Base-by-base conservation (phyloP, 352 stramenopile genomes). In the Phytophthora multivora region DNA sequence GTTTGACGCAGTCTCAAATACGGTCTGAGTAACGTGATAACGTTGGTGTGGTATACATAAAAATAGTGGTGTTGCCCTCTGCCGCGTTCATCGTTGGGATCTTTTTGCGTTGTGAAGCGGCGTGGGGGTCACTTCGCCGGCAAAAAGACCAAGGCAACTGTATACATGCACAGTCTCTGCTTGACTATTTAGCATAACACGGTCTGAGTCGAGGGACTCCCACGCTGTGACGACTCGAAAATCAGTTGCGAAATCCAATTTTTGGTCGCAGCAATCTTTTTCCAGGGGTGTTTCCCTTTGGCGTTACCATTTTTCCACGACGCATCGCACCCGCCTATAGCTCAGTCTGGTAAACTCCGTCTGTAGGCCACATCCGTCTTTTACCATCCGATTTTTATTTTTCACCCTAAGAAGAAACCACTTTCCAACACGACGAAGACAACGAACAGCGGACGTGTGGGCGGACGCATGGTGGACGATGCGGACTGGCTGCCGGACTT, bases 401-500 rank as follows among this genome's bases (percentile, higher is more conserved):
- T 40, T 40, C 50, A 49, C 36, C 8, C 35, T 40, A 36, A 59
- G 45, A 41, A 30, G 60, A 39, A 66, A 60, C 30, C 46, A 28
- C 13, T 21, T 51, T 41, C 11, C 18, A 23, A 33, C 50, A 51
- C 8, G 19, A 49, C 26, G 25, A 31, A 30, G 39, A 13, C n/a
- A 39, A 50, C 36, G 18, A 35, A 13, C 3, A 46, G 55, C 19
- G 46, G 45, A 66, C 49, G 39, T 42, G 18, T 4, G 31, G 30
- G 66, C 33, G 61, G 55, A 71, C 52, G 46, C 33, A 77, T 73
- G 69, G 54, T 47, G 51, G 54, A 77, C 51, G 54, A 71, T 33
- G 49, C 54, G 38, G 75, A 83, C 40, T 72, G 78, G 69, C 77
- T 89, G 47, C 53, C 59, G 38, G 83, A 93, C 50, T 47, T 93